phyloP scores from a whole-genome alignment of 257 asterid species.

The Buddleja alternifolia region DNA sequence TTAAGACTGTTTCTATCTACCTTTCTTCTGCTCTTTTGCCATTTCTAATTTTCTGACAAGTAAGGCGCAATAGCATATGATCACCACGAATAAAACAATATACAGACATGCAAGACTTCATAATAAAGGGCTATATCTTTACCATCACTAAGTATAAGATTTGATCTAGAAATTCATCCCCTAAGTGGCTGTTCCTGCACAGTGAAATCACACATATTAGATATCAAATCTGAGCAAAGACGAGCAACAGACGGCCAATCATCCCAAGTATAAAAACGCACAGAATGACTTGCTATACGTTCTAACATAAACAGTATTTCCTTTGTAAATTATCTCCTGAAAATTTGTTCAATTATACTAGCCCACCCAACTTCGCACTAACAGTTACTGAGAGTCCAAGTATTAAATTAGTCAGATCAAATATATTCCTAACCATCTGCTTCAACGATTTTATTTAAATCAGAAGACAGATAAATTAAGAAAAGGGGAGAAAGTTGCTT shows the following conservation, averaged over 20 bases:
- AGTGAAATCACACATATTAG: slow-evolving; percentile 30
- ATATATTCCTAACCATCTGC: neutral
- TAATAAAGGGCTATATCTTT: slow-evolving; percentile 18
- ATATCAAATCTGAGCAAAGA: slow-evolving; percentile 11
- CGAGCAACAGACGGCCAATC: neutral
- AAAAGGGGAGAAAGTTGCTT: neutral
- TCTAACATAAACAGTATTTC: neutral
- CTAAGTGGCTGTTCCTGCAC: slow-evolving; percentile 42
- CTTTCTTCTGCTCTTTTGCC: neutral
- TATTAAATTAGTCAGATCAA: slow-evolving; percentile 1
- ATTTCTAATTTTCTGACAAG: slow-evolving; percentile 4
- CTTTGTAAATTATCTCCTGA: neutral
- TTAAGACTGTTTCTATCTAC: slow-evolving; percentile 6
- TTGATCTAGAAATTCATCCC: slow-evolving; percentile 43
- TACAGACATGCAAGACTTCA: neutral
- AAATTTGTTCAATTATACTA: neutral
- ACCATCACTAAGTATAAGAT: slow-evolving; percentile 39
- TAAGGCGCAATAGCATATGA: neutral
- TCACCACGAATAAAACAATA: neutral
- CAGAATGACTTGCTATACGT: neutral
- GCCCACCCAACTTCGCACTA: neutral
- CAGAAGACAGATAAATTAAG: too few relatives aligned
- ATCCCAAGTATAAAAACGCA: neutral
- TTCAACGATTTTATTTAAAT: neutral
- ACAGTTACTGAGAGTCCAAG: neutral